Conservation (phyloP, 352 stramenopile genomes). For the Phytophthora sansomeana region DNA sequence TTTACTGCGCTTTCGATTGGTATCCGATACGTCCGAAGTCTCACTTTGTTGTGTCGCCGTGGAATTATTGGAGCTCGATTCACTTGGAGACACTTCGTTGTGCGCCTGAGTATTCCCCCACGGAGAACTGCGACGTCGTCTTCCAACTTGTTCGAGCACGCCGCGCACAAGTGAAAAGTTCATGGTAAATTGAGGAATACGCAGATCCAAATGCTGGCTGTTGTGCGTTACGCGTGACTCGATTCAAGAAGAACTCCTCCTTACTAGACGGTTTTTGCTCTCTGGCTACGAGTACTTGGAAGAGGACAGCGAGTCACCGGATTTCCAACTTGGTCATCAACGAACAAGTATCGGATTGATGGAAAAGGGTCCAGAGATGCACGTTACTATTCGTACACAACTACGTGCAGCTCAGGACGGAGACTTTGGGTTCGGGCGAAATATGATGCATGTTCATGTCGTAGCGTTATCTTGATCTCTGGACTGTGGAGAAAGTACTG, state of each 20-base stretch:
- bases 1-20: neutral
- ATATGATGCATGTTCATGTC: neutral
- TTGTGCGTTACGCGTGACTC: too few species aligned
- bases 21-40: slow-evolving; percentile 2
- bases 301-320: neutral
- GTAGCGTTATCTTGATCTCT: neutral
- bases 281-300: neutral
- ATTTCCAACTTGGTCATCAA: too few species aligned
- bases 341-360: too few species aligned
- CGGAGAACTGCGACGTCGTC: slow-evolving; percentile 9
- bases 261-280: slow-evolving; percentile 11
- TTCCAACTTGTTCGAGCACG: slow-evolving; percentile 14
- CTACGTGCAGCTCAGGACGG: neutral
- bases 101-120: too few species aligned
- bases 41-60: slow-evolving; percentile 6
- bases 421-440: neutral
- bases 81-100: too few species aligned
- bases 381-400: too few species aligned
- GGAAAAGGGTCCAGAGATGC: too few species aligned
- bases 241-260: too few species aligned
- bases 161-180: slow-evolving; percentile 16
- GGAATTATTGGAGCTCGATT: slow-evolving; percentile 5
- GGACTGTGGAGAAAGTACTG: neutral
- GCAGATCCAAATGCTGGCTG: neutral
- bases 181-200: slow-evolving; percentile 5